Evolutionary conservation across 345 rosid species (phyloP).

Genomic region (Salix brachista): DNA sequence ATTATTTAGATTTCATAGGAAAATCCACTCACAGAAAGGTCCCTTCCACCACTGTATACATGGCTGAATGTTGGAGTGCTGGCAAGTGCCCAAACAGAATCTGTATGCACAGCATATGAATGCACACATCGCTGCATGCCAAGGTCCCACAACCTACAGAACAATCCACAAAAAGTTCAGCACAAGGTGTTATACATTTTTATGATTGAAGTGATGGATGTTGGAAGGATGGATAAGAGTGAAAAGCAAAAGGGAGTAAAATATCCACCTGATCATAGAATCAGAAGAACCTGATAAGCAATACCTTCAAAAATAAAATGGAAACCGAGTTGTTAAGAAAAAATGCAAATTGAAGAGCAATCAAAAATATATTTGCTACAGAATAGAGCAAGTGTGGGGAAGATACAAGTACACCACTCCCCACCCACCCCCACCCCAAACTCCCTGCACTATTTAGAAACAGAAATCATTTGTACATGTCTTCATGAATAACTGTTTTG

Average conservation of each 20-base stretch:
- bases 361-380: neutral
- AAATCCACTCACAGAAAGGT: constrained; percentile 74
- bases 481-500: neutral
- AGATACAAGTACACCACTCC: no score
- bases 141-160: constrained; percentile 90
- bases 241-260: constrained; percentile 11
- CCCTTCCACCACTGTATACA: constrained; percentile 99
- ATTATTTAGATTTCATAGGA: constrained; percentile 1
- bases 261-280: constrained; percentile 89
- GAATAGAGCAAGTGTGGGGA: neutral
- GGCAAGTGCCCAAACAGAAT: constrained; percentile 99
- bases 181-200: constrained; percentile 11
- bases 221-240: constrained; percentile 1
- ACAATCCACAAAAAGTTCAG: constrained; percentile 24
- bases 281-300: constrained; percentile 99
- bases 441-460: neutral
- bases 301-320: constrained; percentile 51
- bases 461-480: neutral
- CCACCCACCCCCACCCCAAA: neutral
- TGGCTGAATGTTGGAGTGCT: constrained; percentile 90
- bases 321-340: constrained; percentile 4
- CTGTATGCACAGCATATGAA: constrained; percentile 99
- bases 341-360: neutral
- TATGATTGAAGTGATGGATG: constrained; percentile 3
- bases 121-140: constrained; percentile 99